Evolutionary conservation across 192 early-diverging fungal genomes (phyloP).

Genomic region (Nowakowskiella sp.): DNA sequence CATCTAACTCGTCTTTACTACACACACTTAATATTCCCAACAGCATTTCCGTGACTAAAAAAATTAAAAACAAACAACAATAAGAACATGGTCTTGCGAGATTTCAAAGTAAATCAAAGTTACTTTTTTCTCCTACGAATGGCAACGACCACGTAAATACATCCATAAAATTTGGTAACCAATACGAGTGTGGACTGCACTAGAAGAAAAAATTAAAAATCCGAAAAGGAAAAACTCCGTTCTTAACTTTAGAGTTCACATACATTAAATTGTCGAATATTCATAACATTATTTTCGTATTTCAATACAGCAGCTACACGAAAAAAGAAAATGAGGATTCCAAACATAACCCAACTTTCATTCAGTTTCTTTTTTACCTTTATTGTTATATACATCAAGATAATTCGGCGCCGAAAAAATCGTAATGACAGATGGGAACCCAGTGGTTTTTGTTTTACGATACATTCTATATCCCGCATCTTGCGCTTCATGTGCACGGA

Average conservation of each 20-base stretch:
- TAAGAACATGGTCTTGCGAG: background rate
- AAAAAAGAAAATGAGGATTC: slow-evolving; percentile 3
- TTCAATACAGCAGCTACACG: slow-evolving; percentile 80
- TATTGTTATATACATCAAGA: slow-evolving; percentile 97
- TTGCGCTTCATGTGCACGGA: slow-evolving; percentile 96
- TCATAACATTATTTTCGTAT: slow-evolving; percentile 99
- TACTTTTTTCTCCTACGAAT: slow-evolving; percentile 96
- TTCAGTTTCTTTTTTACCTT: slow-evolving; percentile 38
- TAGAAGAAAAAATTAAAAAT: slow-evolving; percentile 38
- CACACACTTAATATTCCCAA: slow-evolving; percentile 89
- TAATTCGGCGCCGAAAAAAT: slow-evolving; percentile 98
- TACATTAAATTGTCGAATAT: slow-evolving; percentile 82
- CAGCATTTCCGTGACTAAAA: slow-evolving; percentile 90
- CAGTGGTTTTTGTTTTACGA: slow-evolving; percentile 83
- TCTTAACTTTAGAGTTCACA: background rate
- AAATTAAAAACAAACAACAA: slow-evolving; percentile 5
- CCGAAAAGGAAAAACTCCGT: background rate
- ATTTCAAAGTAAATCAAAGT: slow-evolving; percentile 3
- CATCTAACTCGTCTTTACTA: slow-evolving; percentile 87
- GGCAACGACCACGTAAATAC: slow-evolving; percentile 97
- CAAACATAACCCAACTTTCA: slow-evolving; percentile 5
- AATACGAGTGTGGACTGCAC: slow-evolving; percentile 94
- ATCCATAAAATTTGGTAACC: slow-evolving; percentile 99
- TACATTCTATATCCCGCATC: slow-evolving; percentile 96
- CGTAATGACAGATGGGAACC: slow-evolving; percentile 94